These are phyloP conservation scores for Ganoderma boninense DNA, from an alignment of 1,284 basidiomycete genomes.

Conservation along the genomic window DNA sequence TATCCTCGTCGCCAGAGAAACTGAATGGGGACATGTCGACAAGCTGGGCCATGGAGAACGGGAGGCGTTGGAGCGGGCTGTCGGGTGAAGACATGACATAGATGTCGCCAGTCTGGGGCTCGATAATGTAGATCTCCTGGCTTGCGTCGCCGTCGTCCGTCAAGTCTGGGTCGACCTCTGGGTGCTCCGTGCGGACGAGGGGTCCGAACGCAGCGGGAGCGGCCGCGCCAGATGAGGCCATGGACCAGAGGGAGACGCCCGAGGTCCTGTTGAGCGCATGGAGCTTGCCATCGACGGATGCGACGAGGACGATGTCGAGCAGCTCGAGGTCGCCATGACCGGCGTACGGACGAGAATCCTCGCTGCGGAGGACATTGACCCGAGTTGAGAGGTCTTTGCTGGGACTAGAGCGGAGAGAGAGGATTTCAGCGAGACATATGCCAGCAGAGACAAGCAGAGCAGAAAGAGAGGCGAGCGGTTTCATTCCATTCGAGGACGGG, in stretches of 20 bases:
- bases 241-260: conserved; percentile 83
- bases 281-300: conserved; percentile 91
- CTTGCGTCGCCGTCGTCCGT: conserved; percentile 60
- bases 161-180: conserved; percentile 61
- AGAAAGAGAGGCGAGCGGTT: conserved; percentile 34
- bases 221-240: conserved; percentile 64
- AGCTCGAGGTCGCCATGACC: conserved; percentile 59
- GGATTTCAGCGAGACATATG: conserved; percentile 40
- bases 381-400: conserved; percentile 38
- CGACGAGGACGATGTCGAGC: conserved; percentile 82
- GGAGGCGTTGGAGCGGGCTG: conserved; percentile 80
- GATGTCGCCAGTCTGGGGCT: conserved; percentile 90
- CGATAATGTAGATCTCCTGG: conserved; percentile 88
- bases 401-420: conserved; percentile 31
- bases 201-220: conserved; percentile 67
- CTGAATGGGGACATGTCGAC: conserved; percentile 89
- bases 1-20: conserved; percentile 71
- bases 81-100: conserved; percentile 78
- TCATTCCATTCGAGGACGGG: conserved; percentile 39
- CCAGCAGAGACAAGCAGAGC: conserved; percentile 35
- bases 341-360: conserved; percentile 16
- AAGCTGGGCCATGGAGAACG: conserved; percentile 86
- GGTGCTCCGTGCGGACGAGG: conserved; percentile 74
- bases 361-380: conserved; percentile 30
- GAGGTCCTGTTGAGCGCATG: conserved; percentile 87